Conservation (phyloP, 345 rosid species). For the Eucalyptus virginea region DNA sequence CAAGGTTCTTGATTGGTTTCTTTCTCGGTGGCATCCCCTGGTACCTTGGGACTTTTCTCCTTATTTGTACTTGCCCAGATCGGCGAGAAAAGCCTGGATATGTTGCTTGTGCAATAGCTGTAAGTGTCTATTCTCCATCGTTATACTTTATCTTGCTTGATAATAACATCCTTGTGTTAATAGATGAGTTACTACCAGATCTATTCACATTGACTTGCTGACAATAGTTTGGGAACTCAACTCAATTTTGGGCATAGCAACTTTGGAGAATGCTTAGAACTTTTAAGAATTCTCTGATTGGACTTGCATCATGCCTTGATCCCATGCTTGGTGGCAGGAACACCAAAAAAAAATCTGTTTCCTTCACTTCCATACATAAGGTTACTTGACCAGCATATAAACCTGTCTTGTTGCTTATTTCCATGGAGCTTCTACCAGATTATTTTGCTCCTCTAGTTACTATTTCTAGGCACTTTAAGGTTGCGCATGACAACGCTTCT, state of each 20-base stretch:
- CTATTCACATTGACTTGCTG: background rate
- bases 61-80: slow-evolving; percentile 42
- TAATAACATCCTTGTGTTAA: background rate
- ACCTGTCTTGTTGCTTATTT: background rate
- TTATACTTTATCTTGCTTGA: background rate
- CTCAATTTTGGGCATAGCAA: background rate
- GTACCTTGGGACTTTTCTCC: slow-evolving; percentile 62
- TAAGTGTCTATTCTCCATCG: slow-evolving; percentile 11
- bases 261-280: background rate
- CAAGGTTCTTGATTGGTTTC: slow-evolving; percentile 72
- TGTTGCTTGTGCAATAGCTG: slow-evolving; percentile 70
- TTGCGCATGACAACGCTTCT: too few species aligned
- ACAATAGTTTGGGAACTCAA: background rate
- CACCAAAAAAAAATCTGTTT: background rate
- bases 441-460: background rate
- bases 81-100: slow-evolving; percentile 82
- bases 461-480: background rate
- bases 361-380: background rate
- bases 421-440: background rate
- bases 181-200: background rate
- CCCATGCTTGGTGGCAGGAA: background rate
- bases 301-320: background rate
- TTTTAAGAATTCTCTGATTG: background rate
- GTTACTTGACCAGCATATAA: background rate
- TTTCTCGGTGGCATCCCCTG: slow-evolving; percentile 83